Evolutionary conservation across 805 yeast genomes (phyloP).

Genomic region (Komagataella mondaviorum): DNA sequence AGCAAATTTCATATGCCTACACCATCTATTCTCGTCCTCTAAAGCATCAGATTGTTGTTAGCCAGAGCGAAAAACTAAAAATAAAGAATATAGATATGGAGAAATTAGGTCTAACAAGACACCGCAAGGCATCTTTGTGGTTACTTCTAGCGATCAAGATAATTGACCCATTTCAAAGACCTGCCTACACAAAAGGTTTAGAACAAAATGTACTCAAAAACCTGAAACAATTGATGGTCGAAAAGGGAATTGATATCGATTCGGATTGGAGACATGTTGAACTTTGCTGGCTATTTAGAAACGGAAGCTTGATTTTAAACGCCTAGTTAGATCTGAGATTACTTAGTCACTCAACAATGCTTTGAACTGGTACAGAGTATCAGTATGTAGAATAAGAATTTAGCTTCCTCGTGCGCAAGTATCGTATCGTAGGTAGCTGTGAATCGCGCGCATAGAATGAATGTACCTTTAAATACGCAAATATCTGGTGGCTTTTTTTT

Average conservation of each 20-base stretch:
- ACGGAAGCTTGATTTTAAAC: not conserved
- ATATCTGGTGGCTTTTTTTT: not conserved
- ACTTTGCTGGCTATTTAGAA: not conserved
- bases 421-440: not conserved
- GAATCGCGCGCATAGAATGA: not conserved
- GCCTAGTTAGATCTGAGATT: not conserved
- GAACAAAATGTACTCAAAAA: not conserved
- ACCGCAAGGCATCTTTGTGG: constrained; percentile 71
- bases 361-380: no score
- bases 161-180: constrained; percentile 30
- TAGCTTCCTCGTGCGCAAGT: not conserved
- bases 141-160: constrained; percentile 59
- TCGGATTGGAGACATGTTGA: not conserved
- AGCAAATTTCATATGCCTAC: constrained; percentile 20
- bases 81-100: constrained; percentile 22
- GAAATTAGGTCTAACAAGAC: constrained; percentile 42
- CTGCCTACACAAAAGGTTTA: not conserved
- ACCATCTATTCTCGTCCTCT: constrained; percentile 6
- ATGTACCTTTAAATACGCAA: not conserved
- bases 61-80: constrained; percentile 7
- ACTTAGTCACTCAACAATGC: not conserved
- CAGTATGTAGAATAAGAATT: no score
- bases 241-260: not conserved
- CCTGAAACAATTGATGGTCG: not conserved
- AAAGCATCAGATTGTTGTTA: constrained; percentile 11